Percentiles rank a stretch among this genome's conserved stretches.
Conservation (phyloP, 768 basidiomycete genomes). For the Boletus rubescentipes region DNA sequence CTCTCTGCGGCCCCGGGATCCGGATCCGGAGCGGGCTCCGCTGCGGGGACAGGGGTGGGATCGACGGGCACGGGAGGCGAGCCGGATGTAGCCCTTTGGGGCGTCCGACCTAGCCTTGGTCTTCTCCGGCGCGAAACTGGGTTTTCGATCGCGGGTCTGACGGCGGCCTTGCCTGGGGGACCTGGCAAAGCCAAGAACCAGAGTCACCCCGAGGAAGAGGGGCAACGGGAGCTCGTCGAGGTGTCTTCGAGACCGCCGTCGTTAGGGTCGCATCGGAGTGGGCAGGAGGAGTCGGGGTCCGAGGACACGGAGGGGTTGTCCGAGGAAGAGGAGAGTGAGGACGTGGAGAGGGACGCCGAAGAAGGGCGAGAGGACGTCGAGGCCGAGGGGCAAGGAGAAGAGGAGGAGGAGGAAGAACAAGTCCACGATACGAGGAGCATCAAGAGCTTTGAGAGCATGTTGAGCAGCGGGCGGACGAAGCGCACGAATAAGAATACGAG, state of each 20-base stretch:
- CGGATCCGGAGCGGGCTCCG: background rate
- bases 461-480: constrained; percentile 40
- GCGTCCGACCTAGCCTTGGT: constrained; percentile 54
- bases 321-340: constrained; percentile 14
- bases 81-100: constrained; percentile 21
- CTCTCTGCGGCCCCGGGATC: background rate
- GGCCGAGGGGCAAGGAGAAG: background rate
- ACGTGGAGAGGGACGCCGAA: background rate
- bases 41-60: background rate
- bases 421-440: constrained; percentile 70
- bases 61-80: background rate
- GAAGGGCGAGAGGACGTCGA: no score
- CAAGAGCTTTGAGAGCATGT: constrained; percentile 85
- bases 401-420: constrained; percentile 29
- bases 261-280: constrained; percentile 32
- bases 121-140: constrained; percentile 71
- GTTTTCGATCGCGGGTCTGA: constrained; percentile 80
- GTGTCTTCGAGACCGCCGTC: constrained; percentile 53
- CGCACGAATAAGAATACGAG: constrained; percentile 3
- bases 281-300: constrained; percentile 9
- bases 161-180: constrained; percentile 55
- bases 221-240: constrained; percentile 54
- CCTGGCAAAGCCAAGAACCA: constrained; percentile 9
- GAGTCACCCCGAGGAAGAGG: constrained; percentile 30
- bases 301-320: constrained; percentile 19